Evolutionary conservation across 2,329 filamentous ascomycete species (phyloP), one percentile per base, ranked within the genome.

Genomic region (Pyrenochaeta sp.): DNA sequence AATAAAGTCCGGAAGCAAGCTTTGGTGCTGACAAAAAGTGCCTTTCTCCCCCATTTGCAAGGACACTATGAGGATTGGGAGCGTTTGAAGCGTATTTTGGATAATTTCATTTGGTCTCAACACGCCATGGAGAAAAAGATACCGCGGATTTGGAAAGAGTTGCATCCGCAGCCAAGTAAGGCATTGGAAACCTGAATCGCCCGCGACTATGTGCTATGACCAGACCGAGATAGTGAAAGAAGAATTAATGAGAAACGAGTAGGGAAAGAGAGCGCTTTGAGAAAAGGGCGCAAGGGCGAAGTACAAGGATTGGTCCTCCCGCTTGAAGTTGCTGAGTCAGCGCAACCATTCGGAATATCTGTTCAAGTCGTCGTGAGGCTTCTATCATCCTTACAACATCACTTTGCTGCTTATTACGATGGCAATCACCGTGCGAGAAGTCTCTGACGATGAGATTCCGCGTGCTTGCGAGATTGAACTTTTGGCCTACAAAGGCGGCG

Each of bases 391-490:
- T 28, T 27, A 44, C 22, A 43, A 25, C 19, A 27, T 15, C 12
- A 2, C 3, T 9, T 47, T n/a, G 4, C 12, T 15, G 28, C 19
- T 46, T n/a, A 22, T 43, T 34, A 59, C 34, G 13, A 75, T 75
- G 72, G 44, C 59, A 15, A 62, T 73, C n/a, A 49, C 61, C 3
- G 44, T 72, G 3, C 64, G 60, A 56, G 64, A 67, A 37, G 64
- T 68, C 1, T 60, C 59, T 1, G 71, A 73, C 24, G 49, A 61
- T 0, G 71, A 74, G 27, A 52, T 75, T 24, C 60, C 60, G 6
- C 69, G 65, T 5, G 63, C 63, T 15, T 65, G 61, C 22, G 61
- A 67, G 24, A 68, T 71, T 3, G 72, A 72, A 45, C 22, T 19
- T 5, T 51, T 53, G 5, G 71, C 72, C 6, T 74, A 70, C 56